A percentile compares a stretch with the other conserved stretches of the same genome.
Evolutionary conservation across 768 basidiomycete genomes (phyloP).

Genomic region (Trametes meyenii): DNA sequence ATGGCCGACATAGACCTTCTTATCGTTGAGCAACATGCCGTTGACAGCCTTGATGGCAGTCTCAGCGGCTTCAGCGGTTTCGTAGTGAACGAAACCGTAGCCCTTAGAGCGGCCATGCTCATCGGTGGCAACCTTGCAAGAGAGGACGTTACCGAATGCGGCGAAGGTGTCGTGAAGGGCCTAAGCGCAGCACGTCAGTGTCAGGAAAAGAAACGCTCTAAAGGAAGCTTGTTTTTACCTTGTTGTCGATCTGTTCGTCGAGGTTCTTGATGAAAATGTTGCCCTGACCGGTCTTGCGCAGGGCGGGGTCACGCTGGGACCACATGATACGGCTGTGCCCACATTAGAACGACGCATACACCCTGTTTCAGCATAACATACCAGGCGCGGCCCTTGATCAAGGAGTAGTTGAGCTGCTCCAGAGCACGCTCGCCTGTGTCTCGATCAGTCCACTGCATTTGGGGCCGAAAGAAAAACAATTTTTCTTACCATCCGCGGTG

Average conservation of each 20-base stretch:
- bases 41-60: slow-evolving; percentile 98
- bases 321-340: slow-evolving; percentile 96
- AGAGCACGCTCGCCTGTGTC: slow-evolving; percentile 89
- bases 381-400: slow-evolving; percentile 98
- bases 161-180: slow-evolving; percentile 99
- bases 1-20: slow-evolving; percentile 97
- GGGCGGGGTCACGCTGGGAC: slow-evolving; percentile 99
- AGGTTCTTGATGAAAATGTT: slow-evolving; percentile 99
- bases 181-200: slow-evolving; percentile 39
- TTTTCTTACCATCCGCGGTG: slow-evolving; percentile 77
- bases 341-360: neutral
- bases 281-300: slow-evolving; percentile 99
- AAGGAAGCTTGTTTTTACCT: slow-evolving; percentile 51
- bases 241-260: slow-evolving; percentile 97
- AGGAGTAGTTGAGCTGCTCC: slow-evolving; percentile 98
- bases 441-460: slow-evolving; percentile 15
- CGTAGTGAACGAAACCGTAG: slow-evolving; percentile 99
- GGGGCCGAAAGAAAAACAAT: neutral
- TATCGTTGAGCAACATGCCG: slow-evolving; percentile 99
- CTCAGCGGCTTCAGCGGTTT: slow-evolving; percentile 95
- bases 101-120: slow-evolving; percentile 95
- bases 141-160: slow-evolving; percentile 97
- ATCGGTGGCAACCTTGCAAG: slow-evolving; percentile 98
- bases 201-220: neutral
- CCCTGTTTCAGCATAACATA: slow-evolving; percentile 38